These are phyloP conservation scores for Moesziomyces sp. DNA, from an alignment of 1,284 basidiomycete genomes.

Conservation along the genomic window DNA sequence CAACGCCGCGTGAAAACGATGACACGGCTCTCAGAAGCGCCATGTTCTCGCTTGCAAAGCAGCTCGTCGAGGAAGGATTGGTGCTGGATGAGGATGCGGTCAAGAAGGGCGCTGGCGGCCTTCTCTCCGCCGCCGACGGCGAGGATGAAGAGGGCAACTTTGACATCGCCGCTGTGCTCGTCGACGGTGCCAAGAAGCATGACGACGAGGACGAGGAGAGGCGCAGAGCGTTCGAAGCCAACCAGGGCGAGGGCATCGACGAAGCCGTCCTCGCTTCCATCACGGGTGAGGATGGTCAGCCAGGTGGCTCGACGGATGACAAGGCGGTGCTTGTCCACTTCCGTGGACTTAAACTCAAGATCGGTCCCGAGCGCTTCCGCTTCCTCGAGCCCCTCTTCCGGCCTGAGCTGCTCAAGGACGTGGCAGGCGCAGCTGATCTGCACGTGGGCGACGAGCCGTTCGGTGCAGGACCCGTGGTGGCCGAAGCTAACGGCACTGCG, in stretches of 20 bases:
- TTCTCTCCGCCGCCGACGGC: conserved; percentile 52
- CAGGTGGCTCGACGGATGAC: conserved; percentile 44
- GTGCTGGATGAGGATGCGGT: conserved; percentile 46
- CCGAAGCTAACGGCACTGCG: not conserved
- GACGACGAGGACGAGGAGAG: conserved; percentile 65
- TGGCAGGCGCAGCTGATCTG: conserved; percentile 29
- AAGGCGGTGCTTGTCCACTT: conserved; percentile 50
- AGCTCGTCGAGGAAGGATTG: conserved; percentile 52
- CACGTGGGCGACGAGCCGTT: conserved; percentile 44
- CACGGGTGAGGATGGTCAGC: conserved; percentile 43
- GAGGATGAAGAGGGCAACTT: conserved; percentile 83
- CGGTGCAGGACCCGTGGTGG: conserved; percentile 33
- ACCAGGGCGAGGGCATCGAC: conserved; percentile 35
- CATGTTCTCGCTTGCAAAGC: conserved; percentile 51
- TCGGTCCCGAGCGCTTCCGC: conserved; percentile 53
- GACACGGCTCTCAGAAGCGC: conserved; percentile 26
- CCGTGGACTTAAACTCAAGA: conserved; percentile 56
- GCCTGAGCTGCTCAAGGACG: conserved; percentile 54
- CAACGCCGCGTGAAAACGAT: conserved; percentile 18
- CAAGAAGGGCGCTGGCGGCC: conserved; percentile 41
- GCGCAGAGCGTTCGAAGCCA: conserved; percentile 81
- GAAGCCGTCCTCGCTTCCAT: conserved; percentile 45
- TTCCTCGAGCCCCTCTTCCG: conserved; percentile 61
- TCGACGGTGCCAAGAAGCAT: conserved; percentile 51
- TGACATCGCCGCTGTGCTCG: conserved; percentile 72